Conservation (phyloP, 2,329 filamentous ascomycete species). For the Parafenestella ontariensis region DNA sequence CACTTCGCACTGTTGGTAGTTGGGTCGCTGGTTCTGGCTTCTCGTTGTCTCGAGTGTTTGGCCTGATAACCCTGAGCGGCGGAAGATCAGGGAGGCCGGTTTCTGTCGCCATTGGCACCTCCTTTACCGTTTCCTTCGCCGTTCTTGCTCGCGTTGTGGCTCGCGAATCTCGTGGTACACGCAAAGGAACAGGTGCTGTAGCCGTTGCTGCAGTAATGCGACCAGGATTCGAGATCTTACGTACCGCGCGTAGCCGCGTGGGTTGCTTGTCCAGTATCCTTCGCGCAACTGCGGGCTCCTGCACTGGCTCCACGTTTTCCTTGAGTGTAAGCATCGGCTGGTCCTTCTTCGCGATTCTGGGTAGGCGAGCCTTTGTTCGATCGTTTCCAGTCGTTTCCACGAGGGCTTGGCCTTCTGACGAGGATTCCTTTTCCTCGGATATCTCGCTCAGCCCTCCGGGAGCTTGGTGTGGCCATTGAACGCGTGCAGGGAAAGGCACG, state of each 20-base stretch:
- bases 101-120: conserved; percentile 29
- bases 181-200: conserved; percentile 35
- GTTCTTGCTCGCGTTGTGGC: conserved; percentile 34
- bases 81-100: conserved; percentile 33
- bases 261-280: conserved; percentile 46
- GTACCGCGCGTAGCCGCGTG: conserved; percentile 43
- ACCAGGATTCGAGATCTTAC: conserved; percentile 46
- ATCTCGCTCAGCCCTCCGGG: conserved; percentile 49
- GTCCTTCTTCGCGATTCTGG: conserved; percentile 30
- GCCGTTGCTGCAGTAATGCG: conserved; percentile 42
- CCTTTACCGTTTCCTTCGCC: conserved; percentile 31
- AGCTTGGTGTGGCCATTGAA: conserved; percentile 45
- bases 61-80: conserved; percentile 30
- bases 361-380: conserved; percentile 35
- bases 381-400: conserved; percentile 58
- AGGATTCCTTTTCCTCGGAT: conserved; percentile 49
- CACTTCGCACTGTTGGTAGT: conserved; percentile 26
- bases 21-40: conserved; percentile 25
- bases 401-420: conserved; percentile 49
- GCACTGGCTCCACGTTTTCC: conserved; percentile 46
- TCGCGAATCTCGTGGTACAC: conserved; percentile 37
- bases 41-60: conserved; percentile 24
- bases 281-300: conserved; percentile 34
- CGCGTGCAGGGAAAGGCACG: conserved; percentile 52
- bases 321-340: conserved; percentile 40